A percentile compares a stretch with the other conserved stretches of the same genome.
Evolutionary conservation across 2,329 filamentous ascomycete species (phyloP).

Genomic region (Aciculosporium take): DNA sequence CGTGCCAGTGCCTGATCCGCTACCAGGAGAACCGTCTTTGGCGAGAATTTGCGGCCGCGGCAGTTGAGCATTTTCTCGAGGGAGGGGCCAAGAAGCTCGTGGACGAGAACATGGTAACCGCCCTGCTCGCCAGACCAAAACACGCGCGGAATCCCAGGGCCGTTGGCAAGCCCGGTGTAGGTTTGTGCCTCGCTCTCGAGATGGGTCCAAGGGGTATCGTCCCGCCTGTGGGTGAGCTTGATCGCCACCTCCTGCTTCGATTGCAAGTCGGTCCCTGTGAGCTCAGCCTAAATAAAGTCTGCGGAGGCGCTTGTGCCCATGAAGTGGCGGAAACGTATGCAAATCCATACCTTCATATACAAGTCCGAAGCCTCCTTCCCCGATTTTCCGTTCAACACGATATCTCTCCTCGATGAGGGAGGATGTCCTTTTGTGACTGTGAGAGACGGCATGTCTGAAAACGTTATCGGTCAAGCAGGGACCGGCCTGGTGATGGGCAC

Average conservation of each 20-base stretch:
- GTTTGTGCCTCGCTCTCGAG: conserved; percentile 97
- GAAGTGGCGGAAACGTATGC: too few relatives aligned
- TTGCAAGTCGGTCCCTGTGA: conserved; percentile 91
- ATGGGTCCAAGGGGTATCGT: conserved; percentile 72
- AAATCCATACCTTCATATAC: conserved; percentile 4
- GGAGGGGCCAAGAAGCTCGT: conserved; percentile 88
- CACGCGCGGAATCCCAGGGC: conserved; percentile 94
- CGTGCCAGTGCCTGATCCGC: conserved; percentile 97
- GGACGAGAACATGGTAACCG: conserved; percentile 99
- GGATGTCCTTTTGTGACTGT: too few relatives aligned
- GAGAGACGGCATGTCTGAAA: too few relatives aligned
- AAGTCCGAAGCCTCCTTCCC: conserved; percentile 3
- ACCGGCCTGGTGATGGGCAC: too few relatives aligned
- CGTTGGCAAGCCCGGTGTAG: conserved; percentile 77
- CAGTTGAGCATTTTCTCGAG: conserved; percentile 99
- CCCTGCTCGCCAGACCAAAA: conserved; percentile 99
- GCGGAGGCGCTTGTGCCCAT: too few relatives aligned
- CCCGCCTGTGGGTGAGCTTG: conserved; percentile 98
- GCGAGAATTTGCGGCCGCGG: conserved; percentile 97
- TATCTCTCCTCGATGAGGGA: not conserved
- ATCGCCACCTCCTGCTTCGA: conserved; percentile 98
- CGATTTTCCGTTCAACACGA: not conserved
- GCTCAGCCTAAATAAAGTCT: conserved; percentile 14
- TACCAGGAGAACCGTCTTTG: conserved; percentile 92
- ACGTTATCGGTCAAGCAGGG: too few relatives aligned